These are phyloP conservation scores for Mycena indigotica DNA, from an alignment of 768 basidiomycete genomes.

Conservation along the genomic window DNA sequence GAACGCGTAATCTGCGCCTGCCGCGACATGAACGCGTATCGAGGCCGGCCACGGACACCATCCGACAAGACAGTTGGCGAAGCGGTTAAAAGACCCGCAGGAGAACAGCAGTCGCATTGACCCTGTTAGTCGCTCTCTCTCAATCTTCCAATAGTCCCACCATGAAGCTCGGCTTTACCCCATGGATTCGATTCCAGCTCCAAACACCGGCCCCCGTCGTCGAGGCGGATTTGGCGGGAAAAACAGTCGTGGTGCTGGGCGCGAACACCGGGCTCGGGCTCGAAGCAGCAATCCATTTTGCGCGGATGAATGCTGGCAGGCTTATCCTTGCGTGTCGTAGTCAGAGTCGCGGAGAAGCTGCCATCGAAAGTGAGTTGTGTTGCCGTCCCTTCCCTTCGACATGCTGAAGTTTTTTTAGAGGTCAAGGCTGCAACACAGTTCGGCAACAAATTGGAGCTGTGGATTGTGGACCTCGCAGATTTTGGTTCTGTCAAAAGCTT, in stretches of 20 bases:
- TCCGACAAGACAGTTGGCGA: no score
- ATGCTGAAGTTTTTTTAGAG: conserved; percentile 19
- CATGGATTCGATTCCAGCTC: conserved; percentile 19
- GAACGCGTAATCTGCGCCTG: no score
- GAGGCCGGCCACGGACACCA: no score
- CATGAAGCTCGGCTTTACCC: neutral
- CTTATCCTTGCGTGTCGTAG: conserved; percentile 44
- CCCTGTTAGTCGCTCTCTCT: no score
- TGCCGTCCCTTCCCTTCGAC: neutral
- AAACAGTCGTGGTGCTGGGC: conserved; percentile 51
- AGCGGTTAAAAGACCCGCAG: no score
- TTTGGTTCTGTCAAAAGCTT: conserved; percentile 46
- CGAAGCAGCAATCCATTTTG: conserved; percentile 49
- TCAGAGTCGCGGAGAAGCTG: conserved; percentile 37
- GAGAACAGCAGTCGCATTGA: no score
- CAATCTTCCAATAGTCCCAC: no score
- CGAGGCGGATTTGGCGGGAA: conserved; percentile 41
- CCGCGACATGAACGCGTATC: no score
- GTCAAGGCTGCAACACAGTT: conserved; percentile 36
- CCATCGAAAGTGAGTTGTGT: conserved; percentile 35
- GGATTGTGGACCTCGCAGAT: conserved; percentile 42
- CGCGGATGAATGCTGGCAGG: conserved; percentile 42
- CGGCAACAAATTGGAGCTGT: conserved; percentile 35
- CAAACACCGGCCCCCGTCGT: conserved; percentile 32
- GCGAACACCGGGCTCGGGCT: conserved; percentile 55